Percentiles rank a stretch among this genome's conserved stretches.
Conservation (phyloP, 2,329 filamentous ascomycete species). For the Fusarium guadeloupense region DNA sequence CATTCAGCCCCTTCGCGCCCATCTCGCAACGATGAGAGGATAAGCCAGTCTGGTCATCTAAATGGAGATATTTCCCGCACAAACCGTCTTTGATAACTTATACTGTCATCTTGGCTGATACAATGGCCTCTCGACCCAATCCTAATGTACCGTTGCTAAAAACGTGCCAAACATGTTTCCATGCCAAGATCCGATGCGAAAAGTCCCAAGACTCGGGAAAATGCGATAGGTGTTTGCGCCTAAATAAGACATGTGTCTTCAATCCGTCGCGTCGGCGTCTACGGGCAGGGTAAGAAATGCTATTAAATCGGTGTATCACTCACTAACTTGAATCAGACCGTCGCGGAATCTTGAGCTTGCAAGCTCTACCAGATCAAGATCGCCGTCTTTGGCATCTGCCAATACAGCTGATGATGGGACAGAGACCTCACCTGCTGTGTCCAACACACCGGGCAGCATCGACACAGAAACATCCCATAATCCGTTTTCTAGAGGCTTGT, state of each 20-base stretch:
- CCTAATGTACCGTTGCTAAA: conserved; percentile 35
- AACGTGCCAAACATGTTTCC: conserved; percentile 49
- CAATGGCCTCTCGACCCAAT: conserved; percentile 25
- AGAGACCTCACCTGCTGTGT: neutral
- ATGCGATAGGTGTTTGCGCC: conserved; percentile 47
- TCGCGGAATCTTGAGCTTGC: conserved; percentile 21
- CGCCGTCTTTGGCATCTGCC: conserved; percentile 24
- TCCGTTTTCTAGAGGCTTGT: conserved; percentile 36
- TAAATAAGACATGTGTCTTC: conserved; percentile 48
- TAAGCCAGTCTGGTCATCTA: conserved; percentile 4
- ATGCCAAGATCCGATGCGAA: conserved; percentile 49
- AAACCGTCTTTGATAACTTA: no score
- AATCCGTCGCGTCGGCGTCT: conserved; percentile 43
- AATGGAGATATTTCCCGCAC: conserved; percentile 13
- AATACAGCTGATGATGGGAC: conserved; percentile 8
- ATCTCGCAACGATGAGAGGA: neutral
- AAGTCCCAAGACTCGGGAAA: conserved; percentile 47
- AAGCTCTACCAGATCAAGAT: conserved; percentile 21
- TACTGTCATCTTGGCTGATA: neutral
- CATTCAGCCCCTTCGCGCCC: no score
- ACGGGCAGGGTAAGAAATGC: conserved; percentile 23
- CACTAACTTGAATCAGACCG: conserved; percentile 3
- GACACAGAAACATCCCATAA: conserved; percentile 31
- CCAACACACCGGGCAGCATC: conserved; percentile 14
- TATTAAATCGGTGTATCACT: neutral